phyloP scores from a whole-genome alignment of 768 basidiomycete genomes.

The Lanmaoa rubissima region DNA sequence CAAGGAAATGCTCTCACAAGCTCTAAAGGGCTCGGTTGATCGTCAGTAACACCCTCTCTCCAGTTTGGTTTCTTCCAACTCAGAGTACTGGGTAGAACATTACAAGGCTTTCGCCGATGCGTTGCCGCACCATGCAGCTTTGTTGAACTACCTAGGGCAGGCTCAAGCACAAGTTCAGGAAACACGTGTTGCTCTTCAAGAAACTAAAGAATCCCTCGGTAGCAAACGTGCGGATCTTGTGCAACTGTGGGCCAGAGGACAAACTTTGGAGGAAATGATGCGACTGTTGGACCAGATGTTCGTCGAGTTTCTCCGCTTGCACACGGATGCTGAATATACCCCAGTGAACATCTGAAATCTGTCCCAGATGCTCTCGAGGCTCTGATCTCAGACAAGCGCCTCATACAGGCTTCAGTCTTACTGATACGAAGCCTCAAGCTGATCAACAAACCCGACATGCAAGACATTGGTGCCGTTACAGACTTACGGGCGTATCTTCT shows the following conservation, averaged over 20 bases:
- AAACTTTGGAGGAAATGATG: conserved; percentile 95
- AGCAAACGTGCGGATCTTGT: conserved; percentile 86
- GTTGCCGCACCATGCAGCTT: conserved; percentile 82
- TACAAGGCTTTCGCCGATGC: conserved; percentile 96
- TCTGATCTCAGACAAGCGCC: conserved; percentile 92
- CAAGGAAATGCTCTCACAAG: conserved; percentile 73
- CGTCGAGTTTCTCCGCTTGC: conserved; percentile 27
- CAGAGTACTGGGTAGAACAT: conserved; percentile 53
- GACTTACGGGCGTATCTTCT: conserved; percentile 84
- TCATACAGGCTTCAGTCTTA: conserved; percentile 84
- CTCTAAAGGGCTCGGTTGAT: conserved; percentile 85
- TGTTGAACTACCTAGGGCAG: conserved; percentile 67
- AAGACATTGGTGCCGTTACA: conserved; percentile 91
- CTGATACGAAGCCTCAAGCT: conserved; percentile 86
- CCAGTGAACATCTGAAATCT: conserved; percentile 83
- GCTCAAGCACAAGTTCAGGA: conserved; percentile 74
- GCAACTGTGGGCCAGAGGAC: conserved; percentile 85
- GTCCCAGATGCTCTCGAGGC: conserved; percentile 92
- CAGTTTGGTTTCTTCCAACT: conserved; percentile 1
- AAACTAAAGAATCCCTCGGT: conserved; percentile 76
- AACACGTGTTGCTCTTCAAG: conserved; percentile 67
- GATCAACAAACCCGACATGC: conserved; percentile 89
- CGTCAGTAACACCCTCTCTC: conserved; percentile 47
- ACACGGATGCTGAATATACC: conserved; percentile 16
- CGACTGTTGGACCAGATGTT: conserved; percentile 93